Evolutionary conservation across 2,329 filamentous ascomycete genomes (phyloP).

Genomic region (Aspergillus bombycis): DNA sequence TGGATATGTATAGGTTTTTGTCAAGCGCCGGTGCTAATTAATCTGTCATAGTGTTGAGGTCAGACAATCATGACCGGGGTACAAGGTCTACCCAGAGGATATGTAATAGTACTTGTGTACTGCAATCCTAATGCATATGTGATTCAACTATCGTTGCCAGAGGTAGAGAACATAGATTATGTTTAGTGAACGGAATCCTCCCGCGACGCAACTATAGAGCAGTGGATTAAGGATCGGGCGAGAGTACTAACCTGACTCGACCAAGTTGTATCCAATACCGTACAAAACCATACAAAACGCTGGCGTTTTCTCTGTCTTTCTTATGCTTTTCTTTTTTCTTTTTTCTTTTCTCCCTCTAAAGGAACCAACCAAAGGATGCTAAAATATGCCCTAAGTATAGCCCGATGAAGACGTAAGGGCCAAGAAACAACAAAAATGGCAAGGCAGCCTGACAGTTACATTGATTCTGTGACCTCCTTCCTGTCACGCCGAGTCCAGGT

Average conservation of each 20-base stretch:
- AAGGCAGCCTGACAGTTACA: slow-evolving; percentile 9
- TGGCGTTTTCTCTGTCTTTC: not conserved
- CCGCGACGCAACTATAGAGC: not conserved
- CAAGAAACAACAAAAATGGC: not conserved
- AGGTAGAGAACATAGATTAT: not conserved
- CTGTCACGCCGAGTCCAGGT: not conserved
- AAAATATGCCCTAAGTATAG: slow-evolving; percentile 2
- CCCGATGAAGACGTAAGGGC: slow-evolving; percentile 2
- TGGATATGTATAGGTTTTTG: not conserved
- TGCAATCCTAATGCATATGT: not conserved
- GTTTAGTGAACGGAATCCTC: slow-evolving; percentile 1
- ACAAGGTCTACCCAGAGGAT: not conserved
- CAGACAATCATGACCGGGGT: not conserved
- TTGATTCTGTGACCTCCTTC: not conserved
- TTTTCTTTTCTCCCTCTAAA: not conserved
- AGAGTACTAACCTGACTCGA: not conserved
- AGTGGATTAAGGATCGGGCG: not conserved
- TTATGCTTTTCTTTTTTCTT: not conserved
- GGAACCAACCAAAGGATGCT: slow-evolving; percentile 1
- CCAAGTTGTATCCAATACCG: not conserved
- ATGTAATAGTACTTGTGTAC: not conserved
- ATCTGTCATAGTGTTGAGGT: not conserved
- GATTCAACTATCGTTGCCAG: not conserved
- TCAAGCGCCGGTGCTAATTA: not conserved
- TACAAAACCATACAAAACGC: not conserved